Conservation (phyloP, 1,284 basidiomycete species). For the Porphyrellus sp. region DNA sequence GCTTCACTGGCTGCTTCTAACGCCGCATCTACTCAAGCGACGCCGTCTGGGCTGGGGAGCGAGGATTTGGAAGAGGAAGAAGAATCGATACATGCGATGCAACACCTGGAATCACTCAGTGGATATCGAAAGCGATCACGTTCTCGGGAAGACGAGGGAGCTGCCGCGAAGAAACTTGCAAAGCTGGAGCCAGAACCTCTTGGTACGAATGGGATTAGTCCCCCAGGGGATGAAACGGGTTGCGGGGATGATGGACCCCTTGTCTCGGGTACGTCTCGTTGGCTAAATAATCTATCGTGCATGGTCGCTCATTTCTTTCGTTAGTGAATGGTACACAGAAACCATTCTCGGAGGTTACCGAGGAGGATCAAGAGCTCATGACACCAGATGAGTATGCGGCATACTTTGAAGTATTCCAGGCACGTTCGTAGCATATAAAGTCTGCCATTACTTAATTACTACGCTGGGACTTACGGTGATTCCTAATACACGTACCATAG, state of each 20-base stretch:
- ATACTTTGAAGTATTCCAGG: conserved; percentile 65
- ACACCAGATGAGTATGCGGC: conserved; percentile 81
- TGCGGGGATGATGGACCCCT: conserved; percentile 41
- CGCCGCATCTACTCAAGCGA: conserved; percentile 53
- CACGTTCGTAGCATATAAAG: conserved; percentile 27
- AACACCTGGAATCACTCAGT: conserved; percentile 65
- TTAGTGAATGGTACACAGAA: conserved; percentile 69
- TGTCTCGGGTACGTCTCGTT: conserved; percentile 55
- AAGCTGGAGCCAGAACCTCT: conserved; percentile 37
- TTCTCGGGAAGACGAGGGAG: conserved; percentile 57
- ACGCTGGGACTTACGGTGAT: neutral
- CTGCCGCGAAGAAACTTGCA: conserved; percentile 43
- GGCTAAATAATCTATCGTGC: neutral
- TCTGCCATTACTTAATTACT: conserved; percentile 5
- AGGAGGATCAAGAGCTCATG: conserved; percentile 81
- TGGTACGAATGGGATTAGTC: conserved; percentile 3
- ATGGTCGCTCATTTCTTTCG: conserved; percentile 5
- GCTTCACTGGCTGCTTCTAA: conserved; percentile 67
- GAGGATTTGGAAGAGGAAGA: conserved; percentile 62
- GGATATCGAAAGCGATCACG: conserved; percentile 69
- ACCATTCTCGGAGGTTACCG: conserved; percentile 69
- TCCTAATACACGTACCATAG: conserved; percentile 23
- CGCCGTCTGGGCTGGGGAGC: conserved; percentile 50
- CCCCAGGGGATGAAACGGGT: neutral
- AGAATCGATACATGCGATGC: conserved; percentile 60